These are phyloP conservation scores for Mucor piriformis DNA, from an alignment of 371 early-diverging fungal species.

Conservation along the genomic window DNA sequence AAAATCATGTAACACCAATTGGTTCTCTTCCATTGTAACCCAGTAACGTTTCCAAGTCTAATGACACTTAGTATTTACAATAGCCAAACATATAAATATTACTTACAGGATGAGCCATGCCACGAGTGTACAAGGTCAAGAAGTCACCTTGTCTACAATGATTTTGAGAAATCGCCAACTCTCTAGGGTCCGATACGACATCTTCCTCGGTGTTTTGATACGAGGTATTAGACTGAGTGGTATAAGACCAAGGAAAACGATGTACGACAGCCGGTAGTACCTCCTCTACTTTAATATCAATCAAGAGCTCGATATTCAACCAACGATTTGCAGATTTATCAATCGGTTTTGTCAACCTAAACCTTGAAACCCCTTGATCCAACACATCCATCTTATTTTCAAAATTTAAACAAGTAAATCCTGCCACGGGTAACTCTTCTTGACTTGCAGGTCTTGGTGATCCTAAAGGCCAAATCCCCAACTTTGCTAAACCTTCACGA, in stretches of 20 bases:
- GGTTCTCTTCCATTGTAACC: slow-evolving; percentile 16
- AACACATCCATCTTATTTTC: slow-evolving; percentile 20
- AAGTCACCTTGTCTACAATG: slow-evolving; percentile 26
- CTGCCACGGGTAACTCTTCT: slow-evolving; percentile 10
- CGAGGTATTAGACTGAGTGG: not conserved
- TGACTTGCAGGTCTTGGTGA: not conserved
- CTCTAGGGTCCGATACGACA: not conserved
- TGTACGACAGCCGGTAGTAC: slow-evolving; percentile 14
- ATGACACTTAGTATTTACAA: not conserved
- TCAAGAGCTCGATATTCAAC: slow-evolving; percentile 21
- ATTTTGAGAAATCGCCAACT: slow-evolving; percentile 10
- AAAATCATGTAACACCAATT: slow-evolving; percentile 24
- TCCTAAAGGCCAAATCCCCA: slow-evolving; percentile 13
- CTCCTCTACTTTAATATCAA: slow-evolving; percentile 27
- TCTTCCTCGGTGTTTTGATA: slow-evolving; percentile 7
- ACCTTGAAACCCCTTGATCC: slow-evolving; percentile 22
- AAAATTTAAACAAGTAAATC: slow-evolving; percentile 19
- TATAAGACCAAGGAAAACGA: slow-evolving; percentile 25
- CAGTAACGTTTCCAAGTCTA: slow-evolving; percentile 32
- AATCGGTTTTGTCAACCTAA: slow-evolving; percentile 14
- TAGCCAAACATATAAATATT: not conserved
- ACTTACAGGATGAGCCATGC: slow-evolving; percentile 27
- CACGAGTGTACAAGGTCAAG: slow-evolving; percentile 28
- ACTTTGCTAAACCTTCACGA: slow-evolving; percentile 20
- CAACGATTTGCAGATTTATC: slow-evolving; percentile 15